phyloP scores from a whole-genome alignment of 495 filamentous ascomycete genomes.

The Aspergillus bertholletiae region DNA sequence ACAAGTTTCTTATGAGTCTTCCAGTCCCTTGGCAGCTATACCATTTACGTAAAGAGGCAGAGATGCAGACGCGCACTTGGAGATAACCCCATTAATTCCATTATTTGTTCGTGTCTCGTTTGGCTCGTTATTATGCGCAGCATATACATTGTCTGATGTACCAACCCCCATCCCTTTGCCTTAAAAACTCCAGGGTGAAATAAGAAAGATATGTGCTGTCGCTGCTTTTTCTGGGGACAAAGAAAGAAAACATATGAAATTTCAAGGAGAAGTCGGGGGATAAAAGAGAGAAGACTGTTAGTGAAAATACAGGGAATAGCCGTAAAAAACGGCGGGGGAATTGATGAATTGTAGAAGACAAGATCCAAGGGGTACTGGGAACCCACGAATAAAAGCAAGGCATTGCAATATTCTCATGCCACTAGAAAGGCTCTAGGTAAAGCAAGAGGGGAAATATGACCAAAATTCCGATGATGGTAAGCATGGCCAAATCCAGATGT shows the following conservation, averaged over 20 bases:
- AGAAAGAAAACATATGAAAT: background rate
- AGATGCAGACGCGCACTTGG: background rate
- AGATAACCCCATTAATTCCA: background rate
- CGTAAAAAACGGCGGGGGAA: background rate
- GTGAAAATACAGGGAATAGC: background rate
- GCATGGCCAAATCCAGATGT: background rate
- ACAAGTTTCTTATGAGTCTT: background rate
- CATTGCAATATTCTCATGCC: too few relatives aligned
- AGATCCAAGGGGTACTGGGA: background rate
- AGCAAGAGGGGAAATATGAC: too few relatives aligned
- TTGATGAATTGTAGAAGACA: background rate
- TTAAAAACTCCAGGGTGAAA: background rate
- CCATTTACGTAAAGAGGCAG: background rate
- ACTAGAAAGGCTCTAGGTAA: background rate
- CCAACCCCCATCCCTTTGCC: background rate
- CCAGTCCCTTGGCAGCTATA: too few relatives aligned
- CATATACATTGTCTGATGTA: background rate
- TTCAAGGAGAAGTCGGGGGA: background rate
- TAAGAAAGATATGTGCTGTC: background rate
- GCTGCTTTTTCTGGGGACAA: background rate
- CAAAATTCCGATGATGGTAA: background rate
- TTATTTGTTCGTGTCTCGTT: background rate
- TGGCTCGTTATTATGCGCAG: too few relatives aligned
- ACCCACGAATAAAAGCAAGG: background rate
- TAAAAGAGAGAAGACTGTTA: too few relatives aligned